Conservation (phyloP, 768 basidiomycete species). For the Porphyrellus cyaneotinctus region DNA sequence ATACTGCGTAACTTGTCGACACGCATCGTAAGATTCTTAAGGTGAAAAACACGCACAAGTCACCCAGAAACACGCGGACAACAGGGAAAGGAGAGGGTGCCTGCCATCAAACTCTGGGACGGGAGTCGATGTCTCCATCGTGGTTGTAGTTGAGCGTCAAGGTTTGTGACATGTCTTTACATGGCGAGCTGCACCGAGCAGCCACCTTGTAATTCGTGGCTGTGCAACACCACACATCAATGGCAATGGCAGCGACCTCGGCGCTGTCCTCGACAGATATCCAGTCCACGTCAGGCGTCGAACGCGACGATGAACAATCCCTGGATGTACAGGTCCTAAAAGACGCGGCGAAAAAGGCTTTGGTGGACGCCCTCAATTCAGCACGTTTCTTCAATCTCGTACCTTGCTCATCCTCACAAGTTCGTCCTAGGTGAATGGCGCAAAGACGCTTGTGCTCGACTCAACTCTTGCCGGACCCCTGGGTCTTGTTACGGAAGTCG, state of each 20-base stretch:
- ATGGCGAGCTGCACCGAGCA: conserved; percentile 1
- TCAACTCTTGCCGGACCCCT: conserved; percentile 84
- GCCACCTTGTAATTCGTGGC: conserved; percentile 25
- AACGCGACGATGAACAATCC: conserved; percentile 35
- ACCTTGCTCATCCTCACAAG: conserved; percentile 5
- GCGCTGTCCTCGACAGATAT: conserved; percentile 34
- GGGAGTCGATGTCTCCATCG: conserved; percentile 24
- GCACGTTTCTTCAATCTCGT: conserved; percentile 35
- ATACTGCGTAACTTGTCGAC: conserved; percentile 46
- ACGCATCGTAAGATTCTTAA: not conserved
- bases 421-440: conserved; percentile 71
- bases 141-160: conserved; percentile 12
- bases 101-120: conserved; percentile 34
- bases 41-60: conserved; percentile 51
- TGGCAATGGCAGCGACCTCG: conserved; percentile 27
- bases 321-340: conserved; percentile 65
- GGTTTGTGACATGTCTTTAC: not conserved
- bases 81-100: conserved; percentile 71
- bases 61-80: conserved; percentile 83
- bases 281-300: conserved; percentile 30
- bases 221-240: conserved; percentile 20
- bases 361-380: conserved; percentile 83
- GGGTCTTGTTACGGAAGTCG: conserved; percentile 92
- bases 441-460: conserved; percentile 96
- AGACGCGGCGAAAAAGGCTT: conserved; percentile 74